These are phyloP conservation scores for Eurotiales sp. DNA, from an alignment of 2,329 filamentous ascomycete species.

Conservation along the genomic window DNA sequence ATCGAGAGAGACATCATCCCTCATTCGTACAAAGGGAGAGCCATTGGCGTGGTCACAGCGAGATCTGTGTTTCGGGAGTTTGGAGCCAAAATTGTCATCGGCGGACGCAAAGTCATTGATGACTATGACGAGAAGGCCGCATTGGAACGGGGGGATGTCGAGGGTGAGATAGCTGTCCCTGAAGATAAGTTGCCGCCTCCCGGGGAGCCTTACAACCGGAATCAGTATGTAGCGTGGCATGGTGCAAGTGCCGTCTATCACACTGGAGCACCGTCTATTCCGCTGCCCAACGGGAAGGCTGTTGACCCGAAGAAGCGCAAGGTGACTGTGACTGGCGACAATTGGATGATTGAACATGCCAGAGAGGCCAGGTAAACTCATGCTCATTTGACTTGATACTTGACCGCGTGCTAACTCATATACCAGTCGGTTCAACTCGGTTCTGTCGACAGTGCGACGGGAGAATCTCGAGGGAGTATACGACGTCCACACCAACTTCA, in stretches of 20 bases:
- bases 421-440: slow-evolving; percentile 77
- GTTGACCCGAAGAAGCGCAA: slow-evolving; percentile 76
- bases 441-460: slow-evolving; percentile 64
- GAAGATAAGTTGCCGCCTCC: slow-evolving; percentile 70
- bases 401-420: slow-evolving; percentile 3
- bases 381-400: too few relatives aligned
- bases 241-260: slow-evolving; percentile 96
- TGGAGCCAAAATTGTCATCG: slow-evolving; percentile 88
- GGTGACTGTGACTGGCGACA: slow-evolving; percentile 84
- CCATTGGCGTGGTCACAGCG: slow-evolving; percentile 94
- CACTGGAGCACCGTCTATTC: slow-evolving; percentile 71
- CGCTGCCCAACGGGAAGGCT: slow-evolving; percentile 68
- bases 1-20: slow-evolving; percentile 95
- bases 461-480: slow-evolving; percentile 74
- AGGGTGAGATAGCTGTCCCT: slow-evolving; percentile 88
- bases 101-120: slow-evolving; percentile 78
- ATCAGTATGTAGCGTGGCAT: slow-evolving; percentile 98
- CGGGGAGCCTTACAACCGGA: slow-evolving; percentile 95
- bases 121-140: slow-evolving; percentile 82
- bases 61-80: slow-evolving; percentile 97
- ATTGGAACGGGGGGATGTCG: slow-evolving; percentile 70
- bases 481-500: slow-evolving; percentile 87
- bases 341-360: slow-evolving; percentile 96
- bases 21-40: slow-evolving; percentile 96
- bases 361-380: slow-evolving; percentile 83